Percentiles rank a stretch among this genome's conserved stretches.
phyloP scores from a whole-genome alignment of 331 rosid species.

The Malus hybrid region DNA sequence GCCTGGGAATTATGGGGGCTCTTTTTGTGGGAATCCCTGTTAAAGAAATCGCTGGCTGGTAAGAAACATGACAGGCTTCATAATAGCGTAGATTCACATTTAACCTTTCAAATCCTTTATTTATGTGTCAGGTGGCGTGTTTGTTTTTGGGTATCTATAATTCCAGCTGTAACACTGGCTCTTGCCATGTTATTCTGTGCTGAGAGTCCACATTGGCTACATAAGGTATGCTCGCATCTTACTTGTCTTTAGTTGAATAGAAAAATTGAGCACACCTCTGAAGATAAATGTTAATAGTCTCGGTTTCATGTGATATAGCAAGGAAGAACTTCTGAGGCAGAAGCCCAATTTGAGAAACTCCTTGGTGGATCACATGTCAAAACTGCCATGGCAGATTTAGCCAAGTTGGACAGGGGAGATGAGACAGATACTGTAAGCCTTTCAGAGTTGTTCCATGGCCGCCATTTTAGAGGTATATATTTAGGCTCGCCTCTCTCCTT shows the following conservation, averaged over 20 bases:
- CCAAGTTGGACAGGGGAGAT: slow-evolving; percentile 71
- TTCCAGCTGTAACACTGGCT: slow-evolving; percentile 78
- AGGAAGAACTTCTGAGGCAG: slow-evolving; percentile 88
- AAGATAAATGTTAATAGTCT: slow-evolving; percentile 7
- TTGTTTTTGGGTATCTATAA: slow-evolving; percentile 78
- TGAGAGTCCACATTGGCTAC: slow-evolving; percentile 93
- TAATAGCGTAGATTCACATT: neutral
- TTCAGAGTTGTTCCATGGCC: slow-evolving; percentile 74
- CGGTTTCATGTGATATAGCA: slow-evolving; percentile 44
- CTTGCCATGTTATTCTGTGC: slow-evolving; percentile 75
- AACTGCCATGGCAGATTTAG: slow-evolving; percentile 62
- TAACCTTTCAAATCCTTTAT: slow-evolving; percentile 16
- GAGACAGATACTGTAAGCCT: slow-evolving; percentile 59
- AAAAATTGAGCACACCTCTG: neutral
- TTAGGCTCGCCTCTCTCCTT: neutral
- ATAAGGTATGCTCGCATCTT: slow-evolving; percentile 46
- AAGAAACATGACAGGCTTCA: slow-evolving; percentile 20
- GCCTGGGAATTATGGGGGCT: slow-evolving; percentile 88
- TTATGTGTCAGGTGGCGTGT: slow-evolving; percentile 85
- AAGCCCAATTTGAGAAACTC: slow-evolving; percentile 79
- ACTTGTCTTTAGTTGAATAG: neutral
- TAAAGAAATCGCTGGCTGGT: slow-evolving; percentile 82
- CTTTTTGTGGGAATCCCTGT: slow-evolving; percentile 87
- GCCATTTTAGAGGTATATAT: slow-evolving; percentile 67
- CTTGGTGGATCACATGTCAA: slow-evolving; percentile 81